A percentile compares a stretch with the other conserved stretches of the same genome.
These are phyloP conservation scores for Edaphochlamys debaryana DNA, from an alignment of 139 green algal genomes.

Conservation along the genomic window DNA sequence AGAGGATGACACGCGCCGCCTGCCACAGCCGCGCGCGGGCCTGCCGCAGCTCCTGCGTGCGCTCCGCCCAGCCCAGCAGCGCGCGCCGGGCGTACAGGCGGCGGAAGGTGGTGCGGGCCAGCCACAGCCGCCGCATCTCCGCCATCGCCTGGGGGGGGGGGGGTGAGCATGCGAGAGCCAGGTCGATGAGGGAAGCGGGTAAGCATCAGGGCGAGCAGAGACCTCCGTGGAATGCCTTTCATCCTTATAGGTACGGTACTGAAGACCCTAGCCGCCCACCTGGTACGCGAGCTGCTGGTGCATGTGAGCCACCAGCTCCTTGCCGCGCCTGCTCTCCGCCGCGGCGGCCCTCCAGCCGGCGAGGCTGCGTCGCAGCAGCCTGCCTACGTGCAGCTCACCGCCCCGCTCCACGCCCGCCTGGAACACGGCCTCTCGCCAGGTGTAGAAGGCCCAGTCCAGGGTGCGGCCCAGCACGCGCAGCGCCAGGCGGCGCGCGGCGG, in stretches of 20 bases:
- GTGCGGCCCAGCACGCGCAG: background rate
- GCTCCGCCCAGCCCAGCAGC: constrained; percentile 49
- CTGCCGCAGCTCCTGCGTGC: constrained; percentile 37
- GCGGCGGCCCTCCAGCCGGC: background rate
- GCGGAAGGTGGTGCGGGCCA: constrained; percentile 4
- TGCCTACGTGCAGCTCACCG: background rate
- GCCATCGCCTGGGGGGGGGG: no score
- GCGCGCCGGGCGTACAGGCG: constrained; percentile 37
- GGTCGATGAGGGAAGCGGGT: no score
- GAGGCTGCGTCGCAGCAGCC: background rate
- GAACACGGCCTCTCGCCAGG: constrained; percentile 45
- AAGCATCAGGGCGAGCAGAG: no score
- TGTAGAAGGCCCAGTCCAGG: constrained; percentile 35
- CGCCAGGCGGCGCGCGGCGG: background rate
- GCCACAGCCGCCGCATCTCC: background rate
- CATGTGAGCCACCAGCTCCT: background rate
- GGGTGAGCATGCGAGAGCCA: no score
- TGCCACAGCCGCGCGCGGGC: constrained; percentile 38
- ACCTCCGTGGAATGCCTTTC: no score
- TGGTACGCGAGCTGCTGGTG: background rate
- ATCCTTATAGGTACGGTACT: no score
- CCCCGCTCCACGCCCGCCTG: background rate
- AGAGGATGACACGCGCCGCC: constrained; percentile 40
- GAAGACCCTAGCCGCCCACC: no score
- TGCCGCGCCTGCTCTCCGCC: background rate